Evolutionary conservation across 208 protist genomes (phyloP).

Genomic region (Trypanosoma brucei): DNA sequence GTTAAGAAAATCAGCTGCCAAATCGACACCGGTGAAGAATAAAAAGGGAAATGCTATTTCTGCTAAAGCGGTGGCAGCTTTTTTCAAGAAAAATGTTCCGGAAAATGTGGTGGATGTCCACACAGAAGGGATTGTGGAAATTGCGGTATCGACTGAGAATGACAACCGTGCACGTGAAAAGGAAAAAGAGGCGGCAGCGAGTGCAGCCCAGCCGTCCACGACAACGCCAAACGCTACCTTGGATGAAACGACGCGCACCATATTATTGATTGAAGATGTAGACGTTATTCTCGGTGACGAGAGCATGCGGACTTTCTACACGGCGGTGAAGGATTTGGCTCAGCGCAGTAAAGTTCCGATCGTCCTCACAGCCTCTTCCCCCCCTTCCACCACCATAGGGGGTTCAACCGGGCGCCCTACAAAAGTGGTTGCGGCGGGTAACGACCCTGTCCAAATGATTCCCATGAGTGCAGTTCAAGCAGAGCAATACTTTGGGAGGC

Average conservation of each 20-base stretch:
- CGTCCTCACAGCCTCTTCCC: slow-evolving; percentile 60
- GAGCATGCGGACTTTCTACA: slow-evolving; percentile 61
- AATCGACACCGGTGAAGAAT: slow-evolving; percentile 19
- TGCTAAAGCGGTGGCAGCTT: slow-evolving; percentile 50
- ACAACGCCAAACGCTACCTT: neutral
- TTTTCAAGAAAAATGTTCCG: slow-evolving; percentile 37
- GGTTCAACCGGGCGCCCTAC: slow-evolving; percentile 10
- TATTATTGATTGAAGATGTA: slow-evolving; percentile 81
- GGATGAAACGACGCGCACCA: slow-evolving; percentile 23
- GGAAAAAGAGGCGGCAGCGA: neutral
- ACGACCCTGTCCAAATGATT: slow-evolving; percentile 6
- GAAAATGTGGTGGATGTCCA: slow-evolving; percentile 6
- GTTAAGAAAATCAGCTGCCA: slow-evolving; percentile 19
- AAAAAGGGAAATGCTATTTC: slow-evolving; percentile 66
- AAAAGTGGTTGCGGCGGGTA: neutral
- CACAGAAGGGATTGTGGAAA: slow-evolving; percentile 2
- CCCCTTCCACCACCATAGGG: neutral
- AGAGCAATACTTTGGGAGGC: slow-evolving; percentile 59
- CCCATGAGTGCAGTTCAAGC: slow-evolving; percentile 30
- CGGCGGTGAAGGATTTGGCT: slow-evolving; percentile 68
- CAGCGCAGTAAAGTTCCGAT: slow-evolving; percentile 76
- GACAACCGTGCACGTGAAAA: slow-evolving; percentile 2
- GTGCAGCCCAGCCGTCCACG: neutral
- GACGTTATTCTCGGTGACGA: slow-evolving; percentile 79
- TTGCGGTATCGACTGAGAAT: slow-evolving; percentile 4